phyloP scores from a whole-genome alignment of 495 filamentous ascomycete species.

The Aspergillus cavernicola region DNA sequence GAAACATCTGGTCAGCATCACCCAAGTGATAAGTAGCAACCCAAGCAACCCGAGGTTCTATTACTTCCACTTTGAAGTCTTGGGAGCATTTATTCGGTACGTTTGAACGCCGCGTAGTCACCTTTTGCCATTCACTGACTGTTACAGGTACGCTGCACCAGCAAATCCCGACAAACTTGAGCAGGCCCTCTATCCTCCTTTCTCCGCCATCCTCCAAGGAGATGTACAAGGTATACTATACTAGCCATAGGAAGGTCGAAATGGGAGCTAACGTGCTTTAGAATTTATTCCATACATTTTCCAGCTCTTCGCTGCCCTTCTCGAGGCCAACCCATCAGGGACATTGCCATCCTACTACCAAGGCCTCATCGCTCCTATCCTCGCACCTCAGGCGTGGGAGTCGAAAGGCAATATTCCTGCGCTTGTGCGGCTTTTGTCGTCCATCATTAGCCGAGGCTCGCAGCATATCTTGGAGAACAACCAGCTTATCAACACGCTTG shows the following conservation, averaged over 20 bases:
- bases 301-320: constrained; percentile 85
- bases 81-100: constrained; percentile 89
- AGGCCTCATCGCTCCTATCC: constrained; percentile 66
- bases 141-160: constrained; percentile 61
- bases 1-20: constrained; percentile 77
- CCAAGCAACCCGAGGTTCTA: constrained; percentile 97
- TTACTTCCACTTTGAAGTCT: constrained; percentile 94
- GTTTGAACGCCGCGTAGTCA: constrained; percentile 10
- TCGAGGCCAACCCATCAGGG: constrained; percentile 74
- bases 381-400: constrained; percentile 79
- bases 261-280: constrained; percentile 26
- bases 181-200: constrained; percentile 69
- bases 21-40: constrained; percentile 81
- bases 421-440: constrained; percentile 75
- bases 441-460: constrained; percentile 74
- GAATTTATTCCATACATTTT: constrained; percentile 98
- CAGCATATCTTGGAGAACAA: constrained; percentile 68
- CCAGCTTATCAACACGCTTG: constrained; percentile 74
- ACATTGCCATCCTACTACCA: constrained; percentile 74
- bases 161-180: constrained; percentile 70
- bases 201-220: constrained; percentile 68
- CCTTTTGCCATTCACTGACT: constrained; percentile 9
- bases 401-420: constrained; percentile 90
- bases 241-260: background rate
- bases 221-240: constrained; percentile 68